Percentiles rank a stretch among this genome's conserved stretches.
phyloP scores from a whole-genome alignment of 208 protist species.

The Trypanosoma grayi region DNA sequence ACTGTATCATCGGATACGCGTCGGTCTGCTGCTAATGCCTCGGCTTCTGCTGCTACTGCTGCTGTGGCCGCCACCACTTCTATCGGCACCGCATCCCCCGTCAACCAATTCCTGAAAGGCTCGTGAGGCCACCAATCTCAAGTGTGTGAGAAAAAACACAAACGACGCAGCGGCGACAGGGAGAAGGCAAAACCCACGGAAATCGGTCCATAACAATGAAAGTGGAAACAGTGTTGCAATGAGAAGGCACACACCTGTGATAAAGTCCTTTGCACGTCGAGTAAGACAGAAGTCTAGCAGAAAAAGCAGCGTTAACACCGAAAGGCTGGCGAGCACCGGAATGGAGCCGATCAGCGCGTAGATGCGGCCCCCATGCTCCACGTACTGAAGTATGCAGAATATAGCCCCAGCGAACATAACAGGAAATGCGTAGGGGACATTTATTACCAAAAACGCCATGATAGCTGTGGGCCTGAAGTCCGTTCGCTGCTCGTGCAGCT shows the following conservation, averaged over 20 bases:
- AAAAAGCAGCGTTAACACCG: conserved; percentile 57
- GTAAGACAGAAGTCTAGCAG: conserved; percentile 59
- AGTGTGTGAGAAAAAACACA: conserved; percentile 55
- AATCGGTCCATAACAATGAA: conserved; percentile 52
- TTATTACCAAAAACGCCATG: conserved; percentile 57
- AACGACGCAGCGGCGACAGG: conserved; percentile 52
- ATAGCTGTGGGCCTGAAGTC: conserved; percentile 42
- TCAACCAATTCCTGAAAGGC: conserved; percentile 52
- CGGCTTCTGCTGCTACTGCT: too few relatives aligned
- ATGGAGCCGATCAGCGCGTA: conserved; percentile 60
- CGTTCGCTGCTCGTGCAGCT: conserved; percentile 46
- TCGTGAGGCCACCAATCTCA: conserved; percentile 35
- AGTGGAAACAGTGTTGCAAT: conserved; percentile 60
- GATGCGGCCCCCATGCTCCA: conserved; percentile 54
- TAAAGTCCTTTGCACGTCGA: conserved; percentile 46
- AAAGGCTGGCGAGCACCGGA: conserved; percentile 53
- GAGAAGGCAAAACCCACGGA: conserved; percentile 56
- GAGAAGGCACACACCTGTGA: conserved; percentile 52
- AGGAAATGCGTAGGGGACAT: conserved; percentile 70
- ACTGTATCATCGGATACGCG: background rate
- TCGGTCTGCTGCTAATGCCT: background rate
- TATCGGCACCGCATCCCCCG: background rate
- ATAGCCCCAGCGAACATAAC: conserved; percentile 53
- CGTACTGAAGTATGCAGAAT: conserved; percentile 69
- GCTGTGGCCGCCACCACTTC: background rate